Base-by-base conservation (phyloP, 2,329 filamentous ascomycete species). In the Penicillium sp. region DNA sequence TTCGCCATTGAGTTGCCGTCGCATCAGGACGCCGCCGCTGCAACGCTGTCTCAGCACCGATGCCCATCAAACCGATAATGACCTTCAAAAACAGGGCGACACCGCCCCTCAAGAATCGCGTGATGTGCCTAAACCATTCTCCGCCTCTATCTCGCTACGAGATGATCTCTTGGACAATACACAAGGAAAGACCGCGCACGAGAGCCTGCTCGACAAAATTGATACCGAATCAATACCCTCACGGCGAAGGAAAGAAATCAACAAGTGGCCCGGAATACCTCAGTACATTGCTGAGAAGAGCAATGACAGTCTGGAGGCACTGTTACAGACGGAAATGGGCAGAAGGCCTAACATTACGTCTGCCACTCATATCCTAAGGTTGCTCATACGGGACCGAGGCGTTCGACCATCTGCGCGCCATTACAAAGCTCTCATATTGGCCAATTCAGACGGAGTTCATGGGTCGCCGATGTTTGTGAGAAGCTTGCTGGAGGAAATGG, bases 361-460 rank as follows among this genome's bases (percentile, higher is more conserved):
- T 39, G 56, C 62, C 13, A 63, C 61, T 39, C 58, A 64, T 29
- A 62, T 71, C 35, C 50, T 73, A 26, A 62, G 59, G n/a, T 55
- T 63, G n/a, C 54, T 75, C 27, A 65, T 74, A 45, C 52, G 61
- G 41, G 63, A 67, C 43, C 68, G 67, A 28, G 60, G 65, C 48
- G 50, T 70, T 33, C 56, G 60, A 29, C 71, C 71, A 3, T 58
- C 63, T 25, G 59, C 61, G 27, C 62, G 64, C 4, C 71, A 74
- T 57, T 96, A 93, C 66, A 83, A 88, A 57, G 82, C 84, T 11
- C 70, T 95, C 44, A 83, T 95, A 58, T 76, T 83, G 50, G 81
- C 84, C 40, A 90, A 94, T 68, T 75, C 80, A 28, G 78, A 83
- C 61, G 73, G 78, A 1, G 59, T 70, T 29, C 64, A 78, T 45